These are phyloP conservation scores for Lodderomyces pseudojiufengensis DNA, from an alignment of 1,139 yeast genomes.

Conservation along the genomic window DNA sequence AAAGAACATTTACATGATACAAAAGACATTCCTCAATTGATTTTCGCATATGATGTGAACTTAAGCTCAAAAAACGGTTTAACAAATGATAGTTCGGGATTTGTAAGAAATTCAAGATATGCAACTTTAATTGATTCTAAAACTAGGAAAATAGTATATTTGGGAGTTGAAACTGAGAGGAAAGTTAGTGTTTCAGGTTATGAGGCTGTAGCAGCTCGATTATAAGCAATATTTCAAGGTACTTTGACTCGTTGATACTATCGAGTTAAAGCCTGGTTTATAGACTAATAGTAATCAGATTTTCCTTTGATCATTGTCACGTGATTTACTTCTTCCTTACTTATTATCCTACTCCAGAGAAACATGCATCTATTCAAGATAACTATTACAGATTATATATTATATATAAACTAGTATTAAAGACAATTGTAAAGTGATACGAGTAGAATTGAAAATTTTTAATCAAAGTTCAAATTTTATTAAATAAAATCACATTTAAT, in stretches of 20 bases:
- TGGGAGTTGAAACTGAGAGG: constrained; percentile 26
- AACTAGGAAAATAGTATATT: constrained; percentile 15
- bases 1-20: constrained; percentile 16
- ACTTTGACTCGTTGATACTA: too few relatives aligned
- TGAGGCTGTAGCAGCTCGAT: constrained; percentile 20
- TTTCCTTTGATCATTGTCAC: too few relatives aligned
- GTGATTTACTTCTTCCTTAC: constrained; percentile 46
- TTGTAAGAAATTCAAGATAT: constrained; percentile 67
- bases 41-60: constrained; percentile 69
- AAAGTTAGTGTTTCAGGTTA: constrained; percentile 25
- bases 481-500: background rate
- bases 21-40: constrained; percentile 32
- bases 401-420: too few relatives aligned
- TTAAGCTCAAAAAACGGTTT: constrained; percentile 50
- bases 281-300: too few relatives aligned
- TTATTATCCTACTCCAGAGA: too few relatives aligned
- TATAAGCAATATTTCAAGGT: too few relatives aligned
- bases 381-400: too few relatives aligned
- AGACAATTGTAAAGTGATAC: too few relatives aligned
- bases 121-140: constrained; percentile 58
- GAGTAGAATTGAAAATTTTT: too few relatives aligned
- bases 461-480: too few relatives aligned
- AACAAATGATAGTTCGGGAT: constrained; percentile 48
- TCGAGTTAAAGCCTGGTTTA: too few relatives aligned
- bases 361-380: too few relatives aligned